phyloP scores from a whole-genome alignment of 768 basidiomycete genomes.

The Auriscalpium orientale region DNA sequence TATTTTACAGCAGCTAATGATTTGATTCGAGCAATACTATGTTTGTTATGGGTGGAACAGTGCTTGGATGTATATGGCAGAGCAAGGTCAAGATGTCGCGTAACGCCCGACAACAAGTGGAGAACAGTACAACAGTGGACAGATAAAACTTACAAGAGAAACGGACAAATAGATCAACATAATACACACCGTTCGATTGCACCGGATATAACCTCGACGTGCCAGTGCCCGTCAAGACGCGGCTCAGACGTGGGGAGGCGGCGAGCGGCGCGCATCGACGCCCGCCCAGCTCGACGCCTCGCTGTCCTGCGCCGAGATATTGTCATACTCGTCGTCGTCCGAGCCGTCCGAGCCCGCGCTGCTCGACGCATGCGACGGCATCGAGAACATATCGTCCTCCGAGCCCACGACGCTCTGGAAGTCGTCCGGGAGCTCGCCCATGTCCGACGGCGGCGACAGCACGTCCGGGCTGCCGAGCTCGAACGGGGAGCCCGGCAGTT shows the following conservation, averaged over 20 bases:
- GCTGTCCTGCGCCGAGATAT: constrained; percentile 5
- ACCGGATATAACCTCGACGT: not conserved
- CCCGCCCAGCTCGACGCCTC: constrained; percentile 9
- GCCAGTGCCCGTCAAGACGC: not conserved
- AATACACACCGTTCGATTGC: not conserved
- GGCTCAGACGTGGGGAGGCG: not conserved
- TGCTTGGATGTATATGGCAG: not conserved
- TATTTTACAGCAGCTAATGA: too few relatives aligned
- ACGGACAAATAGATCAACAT: not conserved
- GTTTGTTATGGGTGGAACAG: too few relatives aligned
- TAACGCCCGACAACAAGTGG: too few relatives aligned
- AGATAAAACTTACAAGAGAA: not conserved
- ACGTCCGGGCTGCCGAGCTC: not conserved
- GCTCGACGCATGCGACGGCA: constrained; percentile 8
- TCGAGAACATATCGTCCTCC: constrained; percentile 10
- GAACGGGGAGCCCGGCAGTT: not conserved
- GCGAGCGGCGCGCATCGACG: not conserved
- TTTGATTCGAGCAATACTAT: too few relatives aligned
- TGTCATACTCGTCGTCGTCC: constrained; percentile 10
- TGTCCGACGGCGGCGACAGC: not conserved
- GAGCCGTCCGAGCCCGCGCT: constrained; percentile 1
- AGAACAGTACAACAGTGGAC: not conserved
- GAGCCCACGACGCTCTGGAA: not conserved
- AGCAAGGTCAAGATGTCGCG: not conserved
- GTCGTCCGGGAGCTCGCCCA: not conserved